phyloP scores from a whole-genome alignment of 2,329 filamentous ascomycete genomes.

The Calonectria leucothoes region DNA sequence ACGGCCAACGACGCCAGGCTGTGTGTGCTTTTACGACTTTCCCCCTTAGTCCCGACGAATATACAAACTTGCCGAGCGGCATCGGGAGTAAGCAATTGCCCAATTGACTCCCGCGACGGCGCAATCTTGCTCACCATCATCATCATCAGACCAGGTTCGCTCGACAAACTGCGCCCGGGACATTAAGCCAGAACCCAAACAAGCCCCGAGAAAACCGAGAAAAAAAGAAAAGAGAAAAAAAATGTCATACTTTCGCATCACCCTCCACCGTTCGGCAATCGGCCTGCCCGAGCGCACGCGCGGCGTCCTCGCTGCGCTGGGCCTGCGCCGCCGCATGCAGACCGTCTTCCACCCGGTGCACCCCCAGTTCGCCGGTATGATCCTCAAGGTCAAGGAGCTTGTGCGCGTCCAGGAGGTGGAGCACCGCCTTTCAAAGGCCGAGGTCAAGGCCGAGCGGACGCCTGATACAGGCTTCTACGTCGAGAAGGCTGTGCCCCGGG shows the following conservation, averaged over 20 bases:
- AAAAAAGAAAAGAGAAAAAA: constrained; percentile 4
- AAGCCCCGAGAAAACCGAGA: not conserved
- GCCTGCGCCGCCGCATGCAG: constrained; percentile 84
- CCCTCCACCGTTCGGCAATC: constrained; percentile 89
- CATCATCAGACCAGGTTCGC: not conserved
- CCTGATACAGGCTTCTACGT: constrained; percentile 86
- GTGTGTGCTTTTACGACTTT: not conserved
- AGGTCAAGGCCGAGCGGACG: constrained; percentile 78
- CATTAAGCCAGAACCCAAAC: too few relatives aligned
- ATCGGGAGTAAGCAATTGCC: constrained; percentile 5
- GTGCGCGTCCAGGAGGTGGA: constrained; percentile 86
- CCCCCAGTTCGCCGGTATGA: constrained; percentile 85
- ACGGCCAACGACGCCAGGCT: constrained; percentile 1
- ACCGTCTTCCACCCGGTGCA: constrained; percentile 91
- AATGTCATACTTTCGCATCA: constrained; percentile 91
- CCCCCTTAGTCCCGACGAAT: not conserved
- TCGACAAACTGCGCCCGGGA: not conserved
- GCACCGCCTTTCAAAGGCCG: constrained; percentile 67
- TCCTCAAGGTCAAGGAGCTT: constrained; percentile 94
- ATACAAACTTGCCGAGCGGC: not conserved
- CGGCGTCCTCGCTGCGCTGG: constrained; percentile 86
- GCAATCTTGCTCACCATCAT: not conserved
- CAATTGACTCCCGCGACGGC: not conserved
- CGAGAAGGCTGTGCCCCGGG: constrained; percentile 64
- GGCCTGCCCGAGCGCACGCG: constrained; percentile 84